Base-by-base conservation (phyloP, 306 rosid species). In the Cucumis hystrix region DNA sequence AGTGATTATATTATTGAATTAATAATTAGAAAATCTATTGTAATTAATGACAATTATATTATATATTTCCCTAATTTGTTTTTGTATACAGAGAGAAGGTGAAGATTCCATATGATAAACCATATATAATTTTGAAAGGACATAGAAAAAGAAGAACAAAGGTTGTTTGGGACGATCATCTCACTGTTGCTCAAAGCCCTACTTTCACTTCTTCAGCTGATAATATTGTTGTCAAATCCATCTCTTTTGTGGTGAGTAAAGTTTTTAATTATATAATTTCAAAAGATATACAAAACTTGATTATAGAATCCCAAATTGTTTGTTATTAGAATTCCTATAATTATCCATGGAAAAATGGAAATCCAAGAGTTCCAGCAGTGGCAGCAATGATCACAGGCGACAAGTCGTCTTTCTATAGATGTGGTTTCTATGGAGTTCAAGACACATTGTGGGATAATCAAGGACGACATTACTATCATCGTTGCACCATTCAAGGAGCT, bases 361-460 rank as follows among this genome's bases (percentile, higher is more conserved):
- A 85, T 0, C 82, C 76, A 0, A 64, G 80, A 65, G 1, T 0
- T 15, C 85, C 93, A 3, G 98, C 98, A 0, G 91, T 84, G 21
- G 97, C 97, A 8, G 93, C 90, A 1, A 74, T 86, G 89, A 39
- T 94, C 37, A 55, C 71, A 0, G 96, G 98, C 0, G 93, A 94
- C 79, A 89, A 75, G 43, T 63, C 84, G 0, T 58, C 59, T 28
- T 94, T 94, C 70, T 56, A 65, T 6, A 40, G 67, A 15, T 91
- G 91, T 33, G 97, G 92, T 0, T 94, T 91, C 80, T 86, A 10
- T 41, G 91, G 98, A 3, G 30, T 94, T 54, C 98, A 94, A 84
- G 98, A 94, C 74, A 94, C 98, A 20, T 61, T 94, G 37, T 94
- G 98, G 98, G 98, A 92, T 64, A 83, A 47, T 21, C 72, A 59